Base-by-base conservation (phyloP, 148 eudicot genomes). In the Silene latifolia region DNA sequence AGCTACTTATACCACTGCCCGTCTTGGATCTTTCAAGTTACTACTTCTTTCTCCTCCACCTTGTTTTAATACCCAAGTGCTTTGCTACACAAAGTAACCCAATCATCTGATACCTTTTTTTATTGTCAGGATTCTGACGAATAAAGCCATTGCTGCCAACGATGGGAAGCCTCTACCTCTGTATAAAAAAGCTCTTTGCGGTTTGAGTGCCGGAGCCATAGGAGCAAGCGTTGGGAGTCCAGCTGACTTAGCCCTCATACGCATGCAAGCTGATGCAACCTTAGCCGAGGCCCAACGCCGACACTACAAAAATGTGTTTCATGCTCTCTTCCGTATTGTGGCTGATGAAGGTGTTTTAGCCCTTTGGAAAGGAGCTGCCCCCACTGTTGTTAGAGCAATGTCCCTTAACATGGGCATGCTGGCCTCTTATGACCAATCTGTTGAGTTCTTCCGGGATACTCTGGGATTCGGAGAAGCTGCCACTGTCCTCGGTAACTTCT, bases 371-470 rank as follows among this genome's bases (percentile, higher is more conserved):
- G 96, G 97, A 67, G 97, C 97, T 5, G 93, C 89, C 9, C 98
- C 98, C 21, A 95, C 98, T 39, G 93, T 89, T 7, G 98, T 95
- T 56, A 85, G 98, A 84, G 97, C 98, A 23, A 95, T 95, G 98
- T 96, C 92, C 7, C 84, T 95, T 60, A 95, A 95, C 87, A 95
- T 92, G 98, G 98, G 98, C 54, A 95, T 95, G 98, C 97, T 95
- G 65, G 98, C 98, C 48, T 95, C 98, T 48, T 95, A 95, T 80
- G 98, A 95, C 80, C 98, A 95, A 77, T 85, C 89, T 81, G 90
- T 92, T 24, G 98, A 95, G 79, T 90, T 95, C 78, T 90, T 79
- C 75, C 86, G 79, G 73, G 98, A 95, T 83, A 72, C 82, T 80
- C 92, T 92, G 60, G 92, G 92, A 71, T 76, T 87, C 4, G 89